Evolutionary conservation across 1,139 yeast genomes (phyloP).

Genomic region (Scheffersomyces stambukii): DNA sequence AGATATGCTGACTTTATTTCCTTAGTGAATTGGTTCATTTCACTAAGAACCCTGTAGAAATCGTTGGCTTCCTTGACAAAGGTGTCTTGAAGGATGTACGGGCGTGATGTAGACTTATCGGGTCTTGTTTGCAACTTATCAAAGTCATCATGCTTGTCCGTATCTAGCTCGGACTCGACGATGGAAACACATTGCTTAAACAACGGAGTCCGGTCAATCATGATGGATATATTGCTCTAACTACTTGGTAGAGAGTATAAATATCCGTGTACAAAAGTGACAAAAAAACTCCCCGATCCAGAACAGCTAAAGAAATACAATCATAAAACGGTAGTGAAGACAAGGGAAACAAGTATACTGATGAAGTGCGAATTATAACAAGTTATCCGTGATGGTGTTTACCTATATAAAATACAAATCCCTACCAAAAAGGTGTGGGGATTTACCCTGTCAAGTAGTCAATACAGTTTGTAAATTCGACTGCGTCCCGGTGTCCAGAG

Average conservation of each 20-base stretch:
- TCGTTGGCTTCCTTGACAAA: conserved; percentile 49
- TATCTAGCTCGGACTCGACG: conserved; percentile 31
- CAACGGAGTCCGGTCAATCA: conserved; percentile 53
- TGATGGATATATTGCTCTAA: conserved; percentile 12
- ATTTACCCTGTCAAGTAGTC: conserved; percentile 14
- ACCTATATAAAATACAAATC: too few species aligned
- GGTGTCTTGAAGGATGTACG: conserved; percentile 38
- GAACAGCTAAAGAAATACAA: too few species aligned
- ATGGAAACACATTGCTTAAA: conserved; percentile 48
- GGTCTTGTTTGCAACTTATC: conserved; percentile 8
- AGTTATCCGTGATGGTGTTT: too few species aligned
- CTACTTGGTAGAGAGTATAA: too few species aligned
- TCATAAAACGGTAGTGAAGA: too few species aligned
- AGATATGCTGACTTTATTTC: conserved; percentile 44
- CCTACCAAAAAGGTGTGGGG: too few species aligned
- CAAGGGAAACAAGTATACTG: too few species aligned
- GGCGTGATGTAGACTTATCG: conserved; percentile 5
- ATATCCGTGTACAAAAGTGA: too few species aligned
- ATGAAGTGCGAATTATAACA: too few species aligned
- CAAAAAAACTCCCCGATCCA: too few species aligned
- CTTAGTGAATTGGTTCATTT: conserved; percentile 34
- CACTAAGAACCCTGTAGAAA: conserved; percentile 36
- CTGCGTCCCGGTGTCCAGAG: conserved; percentile 19
- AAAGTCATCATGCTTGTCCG: too few species aligned
- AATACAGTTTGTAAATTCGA: conserved; percentile 27